Evolutionary conservation across 2,329 filamentous ascomycete species (phyloP), one percentile per base, ranked within the genome.

Genomic region (Aspergillus novofumigatus): DNA sequence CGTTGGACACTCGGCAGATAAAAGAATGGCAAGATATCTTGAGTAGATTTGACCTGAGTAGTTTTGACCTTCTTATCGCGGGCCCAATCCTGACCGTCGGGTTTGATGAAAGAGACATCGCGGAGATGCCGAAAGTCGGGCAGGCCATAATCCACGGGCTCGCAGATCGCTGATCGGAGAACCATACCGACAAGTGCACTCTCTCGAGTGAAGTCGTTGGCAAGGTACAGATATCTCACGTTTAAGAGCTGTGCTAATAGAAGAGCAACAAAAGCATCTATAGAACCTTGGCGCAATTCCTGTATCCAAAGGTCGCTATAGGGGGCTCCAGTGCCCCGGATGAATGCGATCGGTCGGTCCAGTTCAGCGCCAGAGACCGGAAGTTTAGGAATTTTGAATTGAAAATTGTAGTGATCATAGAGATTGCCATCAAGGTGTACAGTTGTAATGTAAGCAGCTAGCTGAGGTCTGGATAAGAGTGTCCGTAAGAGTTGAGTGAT

Each of bases 241-340:
- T 52, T 65, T 1, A 56, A 52, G 1, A 63, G 49, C 44, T 61
- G 60, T 29, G 60, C 51, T 49, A 66, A 48, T 17, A 67, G 45
- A 28, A 67, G 60, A 5, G 64, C 54, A 25, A 62, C 21, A 49
- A 61, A 50, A 7, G 63, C 63, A 57, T 67, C 63, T 8, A 59
- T 49, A 17, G 35, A 51, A 29, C 60, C 63, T 14, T 56, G 9
- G n/a, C 48, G 47, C 20, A 67, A 21, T 55, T 56, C 54, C 26
- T 57, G 38, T 41, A 57, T 62, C 64, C 63, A 66, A 6, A 29
- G 0, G 6, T 62, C 58, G 9, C 8, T 38, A 45, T 52, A 62
- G 2, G 57, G 52, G 1, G 61, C 52, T 10, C 51, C 35, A 5
- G 44, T 59, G 4, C 35, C 6, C 4, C 35, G 25, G 49, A 64